phyloP scores from a whole-genome alignment of 1,284 basidiomycete species.

The Vanrija pseudolonga region DNA sequence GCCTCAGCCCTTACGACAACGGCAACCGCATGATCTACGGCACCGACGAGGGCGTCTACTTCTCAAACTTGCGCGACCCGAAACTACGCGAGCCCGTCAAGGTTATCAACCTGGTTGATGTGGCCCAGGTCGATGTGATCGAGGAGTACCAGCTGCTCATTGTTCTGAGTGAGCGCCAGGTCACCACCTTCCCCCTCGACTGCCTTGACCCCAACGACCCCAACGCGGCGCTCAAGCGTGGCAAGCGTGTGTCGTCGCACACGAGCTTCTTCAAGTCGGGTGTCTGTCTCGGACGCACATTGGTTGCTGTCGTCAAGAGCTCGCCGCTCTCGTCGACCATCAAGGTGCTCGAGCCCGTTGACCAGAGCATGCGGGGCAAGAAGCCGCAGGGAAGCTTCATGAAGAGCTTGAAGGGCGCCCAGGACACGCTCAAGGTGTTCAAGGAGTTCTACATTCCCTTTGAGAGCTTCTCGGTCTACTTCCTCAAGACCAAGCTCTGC shows the following conservation, averaged over 20 bases:
- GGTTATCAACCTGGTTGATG: conserved; percentile 83
- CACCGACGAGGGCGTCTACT: conserved; percentile 93
- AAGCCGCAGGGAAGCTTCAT: conserved; percentile 81
- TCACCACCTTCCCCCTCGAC: conserved; percentile 94
- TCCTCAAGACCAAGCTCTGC: conserved; percentile 95
- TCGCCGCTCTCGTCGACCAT: conserved; percentile 93
- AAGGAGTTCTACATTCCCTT: conserved; percentile 99
- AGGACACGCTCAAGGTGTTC: conserved; percentile 91
- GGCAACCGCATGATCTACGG: conserved; percentile 91
- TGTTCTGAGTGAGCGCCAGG: conserved; percentile 92
- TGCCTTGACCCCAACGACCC: conserved; percentile 88
- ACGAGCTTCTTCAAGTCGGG: conserved; percentile 98
- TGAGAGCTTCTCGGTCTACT: conserved; percentile 93
- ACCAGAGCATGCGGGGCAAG: conserved; percentile 75
- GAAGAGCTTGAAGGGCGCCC: conserved; percentile 81
- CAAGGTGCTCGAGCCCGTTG: conserved; percentile 95
- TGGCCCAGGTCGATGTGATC: conserved; percentile 91
- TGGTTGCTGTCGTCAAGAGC: conserved; percentile 97
- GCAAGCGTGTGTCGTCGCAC: conserved; percentile 91
- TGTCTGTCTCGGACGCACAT: conserved; percentile 83
- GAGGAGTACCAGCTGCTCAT: conserved; percentile 95
- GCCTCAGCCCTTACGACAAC: conserved; percentile 87
- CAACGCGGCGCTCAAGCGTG: conserved; percentile 82
- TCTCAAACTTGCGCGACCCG: conserved; percentile 76
- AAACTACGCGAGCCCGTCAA: conserved; percentile 77